These are phyloP conservation scores for Ceratobasidium sp. DNA, from an alignment of 1,284 basidiomycete species.

Conservation along the genomic window DNA sequence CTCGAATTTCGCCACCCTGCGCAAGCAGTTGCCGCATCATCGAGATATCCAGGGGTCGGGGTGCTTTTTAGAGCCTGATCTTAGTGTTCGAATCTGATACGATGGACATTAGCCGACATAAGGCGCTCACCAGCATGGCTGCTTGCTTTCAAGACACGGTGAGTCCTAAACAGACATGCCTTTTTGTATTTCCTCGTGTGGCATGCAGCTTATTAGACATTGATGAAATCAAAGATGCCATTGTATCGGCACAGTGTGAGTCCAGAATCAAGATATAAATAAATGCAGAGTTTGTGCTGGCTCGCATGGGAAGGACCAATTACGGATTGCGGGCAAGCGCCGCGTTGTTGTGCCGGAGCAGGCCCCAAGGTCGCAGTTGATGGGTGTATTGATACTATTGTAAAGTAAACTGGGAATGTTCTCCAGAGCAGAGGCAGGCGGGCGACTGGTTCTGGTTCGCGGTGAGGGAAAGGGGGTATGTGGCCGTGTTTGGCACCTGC, in stretches of 20 bases:
- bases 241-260: not conserved
- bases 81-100: constrained; percentile 12
- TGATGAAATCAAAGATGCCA: constrained; percentile 6
- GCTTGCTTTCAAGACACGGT: not conserved
- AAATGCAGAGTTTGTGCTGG: not conserved
- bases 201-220: constrained; percentile 13
- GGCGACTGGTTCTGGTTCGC: no score
- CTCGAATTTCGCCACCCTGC: not conserved
- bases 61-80: constrained; percentile 13
- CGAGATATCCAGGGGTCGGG: not conserved
- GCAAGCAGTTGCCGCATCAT: not conserved
- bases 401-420: no score
- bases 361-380: no score
- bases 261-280: not conserved
- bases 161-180: constrained; percentile 6
- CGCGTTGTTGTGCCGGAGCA: not conserved
- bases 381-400: no score
- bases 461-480: not conserved
- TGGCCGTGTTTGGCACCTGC: constrained; percentile 10
- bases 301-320: not conserved
- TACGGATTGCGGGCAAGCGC: not conserved
- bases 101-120: constrained; percentile 7
- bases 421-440: no score
- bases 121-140: constrained; percentile 16
- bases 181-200: not conserved